Base-by-base conservation (phyloP, 805 yeast species). In the Saturnispora quitensis region DNA sequence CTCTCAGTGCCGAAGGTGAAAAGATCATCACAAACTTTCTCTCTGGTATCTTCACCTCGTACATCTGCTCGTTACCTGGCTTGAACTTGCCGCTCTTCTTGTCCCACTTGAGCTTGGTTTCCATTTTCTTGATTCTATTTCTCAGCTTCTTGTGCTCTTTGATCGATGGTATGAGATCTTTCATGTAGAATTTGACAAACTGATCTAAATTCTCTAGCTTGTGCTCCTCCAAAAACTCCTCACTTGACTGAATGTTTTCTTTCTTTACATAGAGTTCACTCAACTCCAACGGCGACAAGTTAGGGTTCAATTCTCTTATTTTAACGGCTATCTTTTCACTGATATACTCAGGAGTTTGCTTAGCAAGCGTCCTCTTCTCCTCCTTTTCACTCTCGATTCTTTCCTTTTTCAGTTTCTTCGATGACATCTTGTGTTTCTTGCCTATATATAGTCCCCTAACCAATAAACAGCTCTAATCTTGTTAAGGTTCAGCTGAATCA, bases 1-100 rank as follows among this genome's bases (percentile, higher is more conserved):
- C 93, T 58, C 97, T 75, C 24, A 89, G 71, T 10, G 96, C 93
- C 0, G 96, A 87, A 73, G 85, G 76, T 0, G 90, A 76, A 15
- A 84, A 60, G 1, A 83, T 67, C 15, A 83, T 66, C 56, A 80
- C 63, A 67, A 75, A 70, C 50, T 76, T 74, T 28, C 76, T 66
- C 33, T 68, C 72, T 15, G 56, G 58, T 33, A 47, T 34, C 15
- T 60, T 57, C 18, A 58, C 59, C 1, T 45, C 51, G 17, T 31
- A 28, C 50, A 54, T 31, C 31, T 48, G 40, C 43, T 57, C 52
- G 31, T 50, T 38, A 15, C 48, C 52, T n/a, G 35, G 33, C 40
- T 50, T 50, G n/a, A 44, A 50, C 59, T 49, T 48, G 3, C 47
- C 51, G 24, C 43, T 57, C 64, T 73, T 62, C 27, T 55, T 59